Evolutionary conservation across 1,139 yeast species (phyloP), one percentile per base, ranked within the genome.

Genomic region (Taiozyma sp.): DNA sequence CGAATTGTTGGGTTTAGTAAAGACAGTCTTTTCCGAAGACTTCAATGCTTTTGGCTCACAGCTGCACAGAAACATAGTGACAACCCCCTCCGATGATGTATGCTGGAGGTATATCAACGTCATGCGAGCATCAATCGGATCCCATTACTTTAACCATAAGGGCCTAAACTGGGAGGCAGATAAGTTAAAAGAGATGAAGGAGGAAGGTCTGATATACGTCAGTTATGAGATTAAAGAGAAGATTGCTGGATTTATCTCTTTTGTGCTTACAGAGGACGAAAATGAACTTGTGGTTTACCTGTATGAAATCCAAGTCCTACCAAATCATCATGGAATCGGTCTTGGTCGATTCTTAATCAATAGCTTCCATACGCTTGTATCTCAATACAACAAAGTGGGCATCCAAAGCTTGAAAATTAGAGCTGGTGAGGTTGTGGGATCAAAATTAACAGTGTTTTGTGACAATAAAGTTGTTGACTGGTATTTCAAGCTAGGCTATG

Each of bases 371-470:
- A 23, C 34, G 5, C 32, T 49, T 4, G 50, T 43, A 5, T 34
- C 23, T 4, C 16, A 8, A 9, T 52, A 51, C 28, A 45, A 45
- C 9, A 48, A 52, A n/a, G 45, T 16, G 14, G 36, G 36, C 4
- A 32, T 32, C 19, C 16, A 32, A 9, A 32, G 8, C 36, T 32
- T 32, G 19, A 8, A n/a, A 2, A n/a, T 32, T n/a, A 8, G 19
- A 14, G 19, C 36, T n/a, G 36, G 36, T 32, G 46, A 45, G 12
- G 29, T 59, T 10, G 48, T 43, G 13, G 58, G 57, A 10, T 70
- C 76, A 1, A 68, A 74, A 19, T 63, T 81, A 43, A 80, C 85
- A 1, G 85, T 80, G 0, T 81, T 81, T 58, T 55, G 76, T 23
- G 73, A 70, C n/a, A 81, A 81, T 54, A 59, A 54, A 2, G 83